phyloP scores from a whole-genome alignment of 164 flowering plant species.

The Aristolochia contorta region DNA sequence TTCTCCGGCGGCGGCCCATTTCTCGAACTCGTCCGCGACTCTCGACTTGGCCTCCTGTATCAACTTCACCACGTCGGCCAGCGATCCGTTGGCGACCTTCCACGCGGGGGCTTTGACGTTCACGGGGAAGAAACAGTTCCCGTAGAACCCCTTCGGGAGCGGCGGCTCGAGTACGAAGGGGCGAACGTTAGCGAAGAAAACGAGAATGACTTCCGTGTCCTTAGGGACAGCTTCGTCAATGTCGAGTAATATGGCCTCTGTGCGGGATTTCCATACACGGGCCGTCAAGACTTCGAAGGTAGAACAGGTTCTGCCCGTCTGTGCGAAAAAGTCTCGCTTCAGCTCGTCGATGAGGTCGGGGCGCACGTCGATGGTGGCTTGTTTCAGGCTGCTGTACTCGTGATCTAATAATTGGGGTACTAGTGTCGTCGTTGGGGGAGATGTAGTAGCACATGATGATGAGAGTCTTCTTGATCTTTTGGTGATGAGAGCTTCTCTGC shows the following conservation, averaged over 20 bases:
- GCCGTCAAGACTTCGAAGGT: slow-evolving; percentile 54
- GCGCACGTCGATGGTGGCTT: slow-evolving; percentile 38
- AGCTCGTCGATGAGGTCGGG: slow-evolving; percentile 25
- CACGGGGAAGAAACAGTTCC: slow-evolving; percentile 68
- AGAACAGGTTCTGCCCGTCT: slow-evolving; percentile 39
- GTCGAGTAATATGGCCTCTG: slow-evolving; percentile 28
- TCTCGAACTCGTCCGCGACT: slow-evolving; percentile 28
- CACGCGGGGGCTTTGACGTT: slow-evolving; percentile 20
- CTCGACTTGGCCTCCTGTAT: slow-evolving; percentile 41
- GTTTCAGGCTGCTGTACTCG: slow-evolving; percentile 34
- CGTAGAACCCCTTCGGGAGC: slow-evolving; percentile 52
- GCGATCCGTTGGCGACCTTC: slow-evolving; percentile 18
- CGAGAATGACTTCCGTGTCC: slow-evolving; percentile 28
- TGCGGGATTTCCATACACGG: slow-evolving; percentile 34
- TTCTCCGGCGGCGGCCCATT: slow-evolving; percentile 27
- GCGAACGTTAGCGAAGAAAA: slow-evolving; percentile 56
- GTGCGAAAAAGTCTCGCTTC: slow-evolving; percentile 26
- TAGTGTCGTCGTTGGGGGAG: too few species aligned
- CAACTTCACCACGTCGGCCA: slow-evolving; percentile 30
- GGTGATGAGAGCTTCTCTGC: slow-evolving; percentile 31
- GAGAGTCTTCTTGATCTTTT: slow-evolving; percentile 11
- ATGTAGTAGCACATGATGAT: too few species aligned
- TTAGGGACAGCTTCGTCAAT: neutral
- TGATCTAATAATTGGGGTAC: too few species aligned
- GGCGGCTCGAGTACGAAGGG: slow-evolving; percentile 37